Percentiles rank a stretch among this genome's conserved stretches.
These are phyloP conservation scores for Gossypium longicalyx DNA, from an alignment of 345 rosid genomes.

Conservation along the genomic window DNA sequence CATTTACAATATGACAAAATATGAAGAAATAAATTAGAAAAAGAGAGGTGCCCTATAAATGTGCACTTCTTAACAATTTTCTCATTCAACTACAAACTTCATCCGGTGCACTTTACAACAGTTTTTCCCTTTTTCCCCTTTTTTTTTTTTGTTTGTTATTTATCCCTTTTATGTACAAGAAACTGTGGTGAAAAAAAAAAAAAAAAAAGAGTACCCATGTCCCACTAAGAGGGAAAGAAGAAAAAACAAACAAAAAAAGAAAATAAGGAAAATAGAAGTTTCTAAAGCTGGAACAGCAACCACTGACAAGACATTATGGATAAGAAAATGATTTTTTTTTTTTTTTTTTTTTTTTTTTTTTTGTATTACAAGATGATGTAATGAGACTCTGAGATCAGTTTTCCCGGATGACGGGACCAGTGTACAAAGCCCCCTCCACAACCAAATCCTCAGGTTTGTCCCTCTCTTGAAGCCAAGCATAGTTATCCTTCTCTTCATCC, in stretches of 20 bases:
- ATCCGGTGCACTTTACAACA: constrained; percentile 13
- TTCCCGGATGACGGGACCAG: constrained; percentile 48
- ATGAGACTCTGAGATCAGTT: constrained; percentile 22
- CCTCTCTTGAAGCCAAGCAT: constrained; percentile 78
- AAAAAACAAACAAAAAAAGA: background rate
- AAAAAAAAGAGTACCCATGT: constrained; percentile 8
- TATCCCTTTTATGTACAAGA: constrained; percentile 40
- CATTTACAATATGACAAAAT: background rate
- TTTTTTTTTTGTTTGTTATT: background rate
- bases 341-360: background rate
- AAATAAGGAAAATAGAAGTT: background rate
- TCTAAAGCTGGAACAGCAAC: constrained; percentile 14
- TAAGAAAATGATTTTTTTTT: background rate
- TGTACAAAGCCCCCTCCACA: constrained; percentile 46
- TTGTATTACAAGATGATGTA: background rate
- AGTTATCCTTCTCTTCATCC: constrained; percentile 48
- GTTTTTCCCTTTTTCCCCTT: background rate
- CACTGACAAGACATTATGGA: background rate
- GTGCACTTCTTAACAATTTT: constrained; percentile 14
- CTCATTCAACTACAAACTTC: constrained; percentile 10
- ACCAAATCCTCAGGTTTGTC: constrained; percentile 48
- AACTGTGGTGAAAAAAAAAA: constrained; percentile 21
- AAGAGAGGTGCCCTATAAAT: background rate
- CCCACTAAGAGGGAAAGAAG: background rate
- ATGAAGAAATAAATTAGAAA: background rate